Conservation (phyloP, 257 asterid genomes). For the Petrea volubilis region DNA sequence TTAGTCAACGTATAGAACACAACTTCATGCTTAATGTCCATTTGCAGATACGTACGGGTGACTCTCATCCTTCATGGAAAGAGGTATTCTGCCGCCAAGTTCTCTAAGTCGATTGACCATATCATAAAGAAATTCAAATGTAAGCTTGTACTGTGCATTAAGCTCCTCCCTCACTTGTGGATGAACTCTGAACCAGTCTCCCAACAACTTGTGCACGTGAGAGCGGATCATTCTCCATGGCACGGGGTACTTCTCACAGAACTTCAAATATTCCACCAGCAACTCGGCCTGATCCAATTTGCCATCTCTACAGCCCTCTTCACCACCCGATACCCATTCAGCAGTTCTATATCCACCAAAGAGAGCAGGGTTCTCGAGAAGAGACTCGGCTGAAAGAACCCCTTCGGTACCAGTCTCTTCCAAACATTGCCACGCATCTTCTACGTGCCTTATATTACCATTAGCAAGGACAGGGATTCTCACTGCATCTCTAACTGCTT, state of each 20-base stretch:
- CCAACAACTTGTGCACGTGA: conserved; percentile 88
- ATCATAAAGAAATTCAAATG: conserved; percentile 75
- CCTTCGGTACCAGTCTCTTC: conserved; percentile 81
- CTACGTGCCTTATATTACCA: conserved; percentile 79
- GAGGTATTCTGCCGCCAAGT: conserved; percentile 69
- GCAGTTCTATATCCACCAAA: conserved; percentile 81
- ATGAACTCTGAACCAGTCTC: conserved; percentile 86
- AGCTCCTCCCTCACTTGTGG: conserved; percentile 75
- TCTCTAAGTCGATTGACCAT: conserved; percentile 69
- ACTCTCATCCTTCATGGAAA: conserved; percentile 46
- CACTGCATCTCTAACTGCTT: conserved; percentile 77
- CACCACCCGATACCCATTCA: conserved; percentile 59
- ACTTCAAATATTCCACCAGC: conserved; percentile 65
- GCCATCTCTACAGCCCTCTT: conserved; percentile 41
- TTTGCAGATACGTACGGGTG: conserved; percentile 13
- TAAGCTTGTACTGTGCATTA: conserved; percentile 63
- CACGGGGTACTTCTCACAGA: conserved; percentile 84
- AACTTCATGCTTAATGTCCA: conserved; percentile 30
- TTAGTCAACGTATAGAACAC: not conserved
- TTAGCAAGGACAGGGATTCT: conserved; percentile 94
- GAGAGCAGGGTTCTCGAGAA: conserved; percentile 93
- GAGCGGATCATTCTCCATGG: conserved; percentile 98
- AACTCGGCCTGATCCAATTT: conserved; percentile 75
- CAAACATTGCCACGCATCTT: conserved; percentile 70
- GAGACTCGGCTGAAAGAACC: conserved; percentile 90